Conservation (phyloP, 2,329 filamentous ascomycete genomes). For the Leptographium procerum region DNA sequence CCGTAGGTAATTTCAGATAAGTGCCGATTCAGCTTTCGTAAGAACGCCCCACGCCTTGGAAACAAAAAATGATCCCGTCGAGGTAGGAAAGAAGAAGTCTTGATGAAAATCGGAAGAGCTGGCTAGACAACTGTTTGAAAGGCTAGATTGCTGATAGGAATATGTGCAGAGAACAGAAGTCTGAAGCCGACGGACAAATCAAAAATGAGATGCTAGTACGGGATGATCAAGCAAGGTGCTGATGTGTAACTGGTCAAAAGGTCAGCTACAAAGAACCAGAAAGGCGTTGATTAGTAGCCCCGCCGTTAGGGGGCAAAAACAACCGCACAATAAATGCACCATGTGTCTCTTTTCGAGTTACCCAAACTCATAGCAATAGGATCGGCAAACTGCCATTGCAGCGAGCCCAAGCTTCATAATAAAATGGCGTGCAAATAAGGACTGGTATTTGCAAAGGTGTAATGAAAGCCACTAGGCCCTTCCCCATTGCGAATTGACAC, state of each 20-base stretch:
- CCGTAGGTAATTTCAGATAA: neutral
- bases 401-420: neutral
- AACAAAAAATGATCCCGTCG: constrained; percentile 3
- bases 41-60: constrained; percentile 7
- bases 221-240: neutral
- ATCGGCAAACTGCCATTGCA: neutral
- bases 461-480: too few species aligned
- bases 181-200: neutral
- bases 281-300: neutral
- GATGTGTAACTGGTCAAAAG: neutral
- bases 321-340: neutral
- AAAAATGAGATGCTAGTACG: neutral
- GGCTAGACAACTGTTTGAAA: neutral
- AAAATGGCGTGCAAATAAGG: too few species aligned
- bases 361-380: neutral
- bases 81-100: neutral
- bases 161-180: neutral
- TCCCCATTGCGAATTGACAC: neutral
- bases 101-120: neutral
- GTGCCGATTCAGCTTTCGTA: constrained; percentile 2
- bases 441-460: too few species aligned
- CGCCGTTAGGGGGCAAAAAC: neutral
- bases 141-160: neutral
- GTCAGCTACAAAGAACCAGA: neutral
- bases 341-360: neutral